These are phyloP conservation scores for Artemisia tridentata DNA, from an alignment of 129 eudicot species.

Conservation along the genomic window DNA sequence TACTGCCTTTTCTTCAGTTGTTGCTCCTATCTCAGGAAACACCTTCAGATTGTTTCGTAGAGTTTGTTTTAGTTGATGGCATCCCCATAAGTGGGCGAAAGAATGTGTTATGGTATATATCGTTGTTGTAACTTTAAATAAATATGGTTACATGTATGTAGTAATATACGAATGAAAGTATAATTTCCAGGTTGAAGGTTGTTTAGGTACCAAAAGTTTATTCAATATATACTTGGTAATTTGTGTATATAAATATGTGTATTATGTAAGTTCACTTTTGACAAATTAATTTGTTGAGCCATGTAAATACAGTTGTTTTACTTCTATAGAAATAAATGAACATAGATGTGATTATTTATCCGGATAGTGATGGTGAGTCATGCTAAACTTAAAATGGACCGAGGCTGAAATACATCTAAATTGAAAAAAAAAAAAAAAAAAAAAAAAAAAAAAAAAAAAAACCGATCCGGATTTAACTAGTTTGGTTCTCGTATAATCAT, in stretches of 20 bases:
- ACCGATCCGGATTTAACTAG: too few relatives aligned
- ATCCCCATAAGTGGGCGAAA: slow-evolving; percentile 22
- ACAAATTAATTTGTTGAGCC: not conserved
- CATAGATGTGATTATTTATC: too few relatives aligned
- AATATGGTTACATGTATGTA: slow-evolving; percentile 32
- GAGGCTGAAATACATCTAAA: too few relatives aligned
- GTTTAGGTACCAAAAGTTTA: slow-evolving; percentile 21
- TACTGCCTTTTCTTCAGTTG: slow-evolving; percentile 1
- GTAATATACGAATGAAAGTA: slow-evolving; percentile 23
- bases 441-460: too few relatives aligned
- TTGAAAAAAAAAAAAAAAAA: too few relatives aligned
- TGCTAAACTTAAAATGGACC: too few relatives aligned
- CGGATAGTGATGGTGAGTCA: too few relatives aligned
- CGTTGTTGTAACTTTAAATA: slow-evolving; percentile 29
- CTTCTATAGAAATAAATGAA: not conserved
- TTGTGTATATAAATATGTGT: slow-evolving; percentile 23
- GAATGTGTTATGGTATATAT: slow-evolving; percentile 28
- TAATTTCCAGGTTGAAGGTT: slow-evolving; percentile 24
- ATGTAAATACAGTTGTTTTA: not conserved
- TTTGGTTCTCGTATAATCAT: too few relatives aligned
- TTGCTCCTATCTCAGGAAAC: slow-evolving; percentile 13
- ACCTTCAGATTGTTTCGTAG: slow-evolving; percentile 5
- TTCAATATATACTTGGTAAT: slow-evolving; percentile 15
- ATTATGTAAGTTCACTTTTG: slow-evolving; percentile 13
- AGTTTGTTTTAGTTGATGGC: slow-evolving; percentile 13